These are phyloP conservation scores for cucumber (Cucumis sativus) DNA, from an alignment of 306 rosid genomes.

Conservation along the genomic window DNA sequence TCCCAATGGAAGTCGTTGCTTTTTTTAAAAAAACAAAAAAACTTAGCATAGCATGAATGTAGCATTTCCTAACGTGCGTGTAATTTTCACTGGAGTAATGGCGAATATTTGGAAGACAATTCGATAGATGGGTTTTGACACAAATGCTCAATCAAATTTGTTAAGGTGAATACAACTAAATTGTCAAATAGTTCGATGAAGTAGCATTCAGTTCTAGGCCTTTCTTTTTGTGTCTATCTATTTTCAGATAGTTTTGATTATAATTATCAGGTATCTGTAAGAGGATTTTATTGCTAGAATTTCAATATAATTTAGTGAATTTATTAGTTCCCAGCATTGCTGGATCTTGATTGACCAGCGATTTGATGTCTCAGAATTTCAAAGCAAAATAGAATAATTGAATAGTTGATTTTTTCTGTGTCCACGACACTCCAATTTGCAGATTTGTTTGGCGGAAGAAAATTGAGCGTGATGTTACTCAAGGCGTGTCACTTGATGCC, in stretches of 20 bases:
- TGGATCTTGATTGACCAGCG: not conserved
- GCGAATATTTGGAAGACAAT: not conserved
- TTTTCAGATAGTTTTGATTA: not conserved
- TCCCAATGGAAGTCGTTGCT: no score
- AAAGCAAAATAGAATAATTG: not conserved
- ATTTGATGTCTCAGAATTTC: not conserved
- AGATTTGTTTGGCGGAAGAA: constrained; percentile 99
- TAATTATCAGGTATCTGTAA: not conserved
- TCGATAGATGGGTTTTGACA: not conserved
- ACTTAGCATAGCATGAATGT: not conserved
- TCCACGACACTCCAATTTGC: constrained; percentile 11
- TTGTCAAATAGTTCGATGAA: not conserved
- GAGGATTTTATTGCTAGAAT: not conserved
- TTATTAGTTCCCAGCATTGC: not conserved
- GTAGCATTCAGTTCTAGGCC: not conserved
- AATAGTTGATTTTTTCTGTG: not conserved
- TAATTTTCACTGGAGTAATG: not conserved
- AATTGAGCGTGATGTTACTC: constrained; percentile 77
- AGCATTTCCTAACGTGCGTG: not conserved
- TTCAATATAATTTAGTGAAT: not conserved
- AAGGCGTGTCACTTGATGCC: constrained; percentile 50
- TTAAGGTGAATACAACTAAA: not conserved
- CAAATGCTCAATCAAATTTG: not conserved
- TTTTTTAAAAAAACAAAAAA: no score
- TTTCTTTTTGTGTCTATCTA: not conserved